These are phyloP conservation scores for Claviceps sp. DNA, from an alignment of 2,329 filamentous ascomycete species.

Conservation along the genomic window DNA sequence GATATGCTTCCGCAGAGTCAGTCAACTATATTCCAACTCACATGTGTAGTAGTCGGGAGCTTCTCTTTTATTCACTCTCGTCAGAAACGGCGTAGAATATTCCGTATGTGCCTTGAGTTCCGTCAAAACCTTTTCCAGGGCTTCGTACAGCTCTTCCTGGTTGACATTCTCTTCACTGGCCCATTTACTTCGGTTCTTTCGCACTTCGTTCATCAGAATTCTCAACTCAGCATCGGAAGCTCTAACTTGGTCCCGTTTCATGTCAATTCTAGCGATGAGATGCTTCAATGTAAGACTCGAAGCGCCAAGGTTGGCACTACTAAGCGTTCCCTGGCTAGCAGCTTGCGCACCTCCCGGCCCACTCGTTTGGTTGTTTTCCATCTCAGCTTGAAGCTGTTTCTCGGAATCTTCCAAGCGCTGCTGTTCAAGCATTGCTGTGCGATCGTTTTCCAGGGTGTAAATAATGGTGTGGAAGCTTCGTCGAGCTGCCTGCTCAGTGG, in stretches of 20 bases:
- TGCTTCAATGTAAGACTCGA: slow-evolving; percentile 95
- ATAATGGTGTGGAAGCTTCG: slow-evolving; percentile 87
- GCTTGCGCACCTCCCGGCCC: slow-evolving; percentile 32
- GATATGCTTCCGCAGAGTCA: background rate
- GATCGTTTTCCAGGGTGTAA: slow-evolving; percentile 89
- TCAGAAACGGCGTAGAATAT: slow-evolving; percentile 90
- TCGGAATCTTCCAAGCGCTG: slow-evolving; percentile 94
- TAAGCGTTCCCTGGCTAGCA: slow-evolving; percentile 74
- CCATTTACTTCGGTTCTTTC: slow-evolving; percentile 98
- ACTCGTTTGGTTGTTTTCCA: slow-evolving; percentile 50
- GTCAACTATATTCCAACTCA: slow-evolving; percentile 32
- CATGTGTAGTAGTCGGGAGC: slow-evolving; percentile 89
- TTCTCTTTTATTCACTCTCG: slow-evolving; percentile 91
- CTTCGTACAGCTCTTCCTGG: slow-evolving; percentile 95
- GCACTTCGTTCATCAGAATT: slow-evolving; percentile 88
- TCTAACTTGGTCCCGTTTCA: slow-evolving; percentile 77
- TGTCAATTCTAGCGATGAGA: slow-evolving; percentile 87
- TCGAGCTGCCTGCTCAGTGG: slow-evolving; percentile 79
- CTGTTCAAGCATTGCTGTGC: slow-evolving; percentile 93
- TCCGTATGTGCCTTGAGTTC: slow-evolving; percentile 96
- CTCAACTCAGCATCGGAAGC: slow-evolving; percentile 89
- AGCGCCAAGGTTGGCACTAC: slow-evolving; percentile 85
- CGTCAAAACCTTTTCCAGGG: slow-evolving; percentile 89
- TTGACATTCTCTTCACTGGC: slow-evolving; percentile 94
- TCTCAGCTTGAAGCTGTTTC: slow-evolving; percentile 89